Conservation (phyloP, 352 stramenopile species). For the Phytophthora meadii region DNA sequence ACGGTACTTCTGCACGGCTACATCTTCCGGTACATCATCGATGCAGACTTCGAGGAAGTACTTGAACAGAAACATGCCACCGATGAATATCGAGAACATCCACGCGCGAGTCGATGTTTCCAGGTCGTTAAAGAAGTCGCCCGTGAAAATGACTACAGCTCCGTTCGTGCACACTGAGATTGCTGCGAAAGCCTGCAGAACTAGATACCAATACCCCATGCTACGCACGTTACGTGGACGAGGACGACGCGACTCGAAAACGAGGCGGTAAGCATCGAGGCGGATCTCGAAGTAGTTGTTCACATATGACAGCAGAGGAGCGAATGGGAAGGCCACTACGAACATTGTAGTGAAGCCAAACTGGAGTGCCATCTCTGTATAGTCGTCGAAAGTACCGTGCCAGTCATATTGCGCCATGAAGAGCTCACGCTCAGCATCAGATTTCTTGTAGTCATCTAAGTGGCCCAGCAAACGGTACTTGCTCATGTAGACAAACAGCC, state of each 20-base stretch:
- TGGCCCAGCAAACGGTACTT: constrained; percentile 69
- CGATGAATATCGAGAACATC: constrained; percentile 84
- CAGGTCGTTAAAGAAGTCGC: constrained; percentile 74
- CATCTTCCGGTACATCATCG: constrained; percentile 73
- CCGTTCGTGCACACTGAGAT: constrained; percentile 94
- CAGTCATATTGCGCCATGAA: constrained; percentile 87
- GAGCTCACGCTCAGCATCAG: constrained; percentile 70
- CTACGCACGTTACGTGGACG: constrained; percentile 81
- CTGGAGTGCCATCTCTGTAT: constrained; percentile 93
- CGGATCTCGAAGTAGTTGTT: constrained; percentile 95
- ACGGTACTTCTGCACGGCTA: constrained; percentile 75
- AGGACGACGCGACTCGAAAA: constrained; percentile 81
- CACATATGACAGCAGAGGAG: constrained; percentile 90
- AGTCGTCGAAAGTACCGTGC: constrained; percentile 92
- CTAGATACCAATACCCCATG: constrained; percentile 94
- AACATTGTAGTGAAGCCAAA: constrained; percentile 92
- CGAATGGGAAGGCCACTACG: constrained; percentile 94
- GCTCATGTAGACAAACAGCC: constrained; percentile 77
- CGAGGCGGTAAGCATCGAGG: constrained; percentile 87
- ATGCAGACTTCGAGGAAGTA: constrained; percentile 78
- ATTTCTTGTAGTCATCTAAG: constrained; percentile 55
- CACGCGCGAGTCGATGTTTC: constrained; percentile 67
- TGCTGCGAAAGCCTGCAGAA: constrained; percentile 90
- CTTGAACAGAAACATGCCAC: constrained; percentile 88
- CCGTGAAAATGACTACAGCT: constrained; percentile 93